Conservation (phyloP, 108 stramenopile genomes). For the Nitzschia putrida region DNA sequence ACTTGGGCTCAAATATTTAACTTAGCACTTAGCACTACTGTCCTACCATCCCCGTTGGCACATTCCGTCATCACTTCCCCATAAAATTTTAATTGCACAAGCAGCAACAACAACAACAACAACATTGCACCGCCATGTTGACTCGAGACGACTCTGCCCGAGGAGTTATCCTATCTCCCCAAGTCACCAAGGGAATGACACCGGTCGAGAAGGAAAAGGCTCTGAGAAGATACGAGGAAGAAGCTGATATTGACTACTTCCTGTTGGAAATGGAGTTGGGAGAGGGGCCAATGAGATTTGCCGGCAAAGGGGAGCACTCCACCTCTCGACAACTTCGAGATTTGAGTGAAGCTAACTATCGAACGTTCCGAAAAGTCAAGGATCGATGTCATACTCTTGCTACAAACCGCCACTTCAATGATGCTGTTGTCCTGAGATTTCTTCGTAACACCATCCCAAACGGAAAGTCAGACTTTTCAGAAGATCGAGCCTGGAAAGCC, state of each 20-base stretch:
- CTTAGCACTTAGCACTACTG: no score
- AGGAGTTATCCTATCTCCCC: not conserved
- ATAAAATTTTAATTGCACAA: no score
- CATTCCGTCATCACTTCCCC: no score
- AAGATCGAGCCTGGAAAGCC: slow-evolving; percentile 32
- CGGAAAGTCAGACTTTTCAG: slow-evolving; percentile 28
- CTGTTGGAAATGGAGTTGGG: slow-evolving; percentile 12
- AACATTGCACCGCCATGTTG: not conserved
- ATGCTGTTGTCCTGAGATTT: slow-evolving; percentile 43
- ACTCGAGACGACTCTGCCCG: not conserved
- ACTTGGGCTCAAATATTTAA: no score
- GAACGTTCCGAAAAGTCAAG: slow-evolving; percentile 32
- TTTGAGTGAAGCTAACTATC: slow-evolving; percentile 23
- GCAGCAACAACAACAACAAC: not conserved
- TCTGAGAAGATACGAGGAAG: not conserved
- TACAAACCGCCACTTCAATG: slow-evolving; percentile 9
- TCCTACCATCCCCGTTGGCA: no score
- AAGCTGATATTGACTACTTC: not conserved
- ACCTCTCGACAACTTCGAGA: slow-evolving; percentile 31
- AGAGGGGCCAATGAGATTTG: slow-evolving; percentile 37
- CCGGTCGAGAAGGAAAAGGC: not conserved
- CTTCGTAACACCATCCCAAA: slow-evolving; percentile 33
- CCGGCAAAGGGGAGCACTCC: slow-evolving; percentile 27
- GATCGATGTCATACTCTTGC: slow-evolving; percentile 11
- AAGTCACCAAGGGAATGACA: not conserved